Percentiles rank a stretch among this genome's conserved stretches.
phyloP scores from a whole-genome alignment of 192 early-diverging fungal genomes.

The Dissophora ornata region DNA sequence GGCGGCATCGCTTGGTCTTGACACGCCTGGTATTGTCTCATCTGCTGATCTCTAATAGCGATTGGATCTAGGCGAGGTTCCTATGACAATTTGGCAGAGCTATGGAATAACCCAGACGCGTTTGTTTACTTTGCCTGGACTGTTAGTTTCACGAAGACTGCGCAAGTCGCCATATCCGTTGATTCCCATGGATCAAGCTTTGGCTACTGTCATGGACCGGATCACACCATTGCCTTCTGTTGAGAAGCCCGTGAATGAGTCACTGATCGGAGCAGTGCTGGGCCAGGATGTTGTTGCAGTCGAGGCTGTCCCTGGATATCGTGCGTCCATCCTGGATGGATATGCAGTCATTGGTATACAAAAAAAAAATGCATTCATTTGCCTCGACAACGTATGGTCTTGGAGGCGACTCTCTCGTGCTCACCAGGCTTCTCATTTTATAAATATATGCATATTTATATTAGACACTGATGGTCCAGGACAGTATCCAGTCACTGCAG shows the following conservation, averaged over 20 bases:
- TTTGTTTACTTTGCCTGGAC: neutral
- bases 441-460: too few species aligned
- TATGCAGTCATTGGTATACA: slow-evolving; percentile 87
- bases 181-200: slow-evolving; percentile 76
- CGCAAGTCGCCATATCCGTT: slow-evolving; percentile 89
- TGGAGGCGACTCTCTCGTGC: too few species aligned
- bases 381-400: too few species aligned
- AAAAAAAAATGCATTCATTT: too few species aligned
- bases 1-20: slow-evolving; percentile 35
- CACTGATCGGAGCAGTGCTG: slow-evolving; percentile 72
- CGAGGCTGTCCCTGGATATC: slow-evolving; percentile 86
- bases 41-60: too few species aligned
- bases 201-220: slow-evolving; percentile 61
- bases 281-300: slow-evolving; percentile 78
- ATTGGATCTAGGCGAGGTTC: too few species aligned
- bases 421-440: too few species aligned
- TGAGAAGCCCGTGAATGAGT: slow-evolving; percentile 55
- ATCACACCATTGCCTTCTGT: slow-evolving; percentile 46
- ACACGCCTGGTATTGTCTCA: slow-evolving; percentile 48
- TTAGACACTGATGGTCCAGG: slow-evolving; percentile 80
- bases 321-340: slow-evolving; percentile 92
- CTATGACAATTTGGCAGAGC: too few species aligned
- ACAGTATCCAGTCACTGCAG: slow-evolving; percentile 71
- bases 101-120: too few species aligned
- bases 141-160: slow-evolving; percentile 69